A percentile compares a stretch with the other conserved stretches of the same genome.
Evolutionary conservation across 805 yeast genomes (phyloP).

Genomic region (Brettanomyces naardenensis): DNA sequence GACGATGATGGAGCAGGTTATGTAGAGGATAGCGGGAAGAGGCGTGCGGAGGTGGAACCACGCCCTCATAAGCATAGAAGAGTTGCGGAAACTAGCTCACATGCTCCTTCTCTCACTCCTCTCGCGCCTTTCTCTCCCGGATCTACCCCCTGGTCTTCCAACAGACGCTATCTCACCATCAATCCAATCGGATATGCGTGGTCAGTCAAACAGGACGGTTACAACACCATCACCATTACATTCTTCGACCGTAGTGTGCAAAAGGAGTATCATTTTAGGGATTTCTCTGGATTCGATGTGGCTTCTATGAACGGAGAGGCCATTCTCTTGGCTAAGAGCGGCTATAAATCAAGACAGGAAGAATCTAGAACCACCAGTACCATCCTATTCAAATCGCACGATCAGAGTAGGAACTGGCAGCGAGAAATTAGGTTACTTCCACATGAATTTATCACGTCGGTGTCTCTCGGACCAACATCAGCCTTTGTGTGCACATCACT

Average conservation of each 20-base stretch:
- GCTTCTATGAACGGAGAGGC: conserved; percentile 69
- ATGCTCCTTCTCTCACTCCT: neutral
- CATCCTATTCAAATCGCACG: conserved; percentile 64
- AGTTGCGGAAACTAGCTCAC: neutral
- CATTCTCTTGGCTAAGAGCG: conserved; percentile 47
- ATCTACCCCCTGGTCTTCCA: conserved; percentile 66
- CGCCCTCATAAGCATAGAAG: neutral
- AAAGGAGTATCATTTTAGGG: conserved; percentile 82
- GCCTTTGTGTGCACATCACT: conserved; percentile 64
- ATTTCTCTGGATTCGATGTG: conserved; percentile 59
- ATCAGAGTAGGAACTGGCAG: conserved; percentile 65
- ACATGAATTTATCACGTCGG: conserved; percentile 54
- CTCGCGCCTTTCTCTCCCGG: conserved; percentile 71
- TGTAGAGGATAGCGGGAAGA: conserved; percentile 1
- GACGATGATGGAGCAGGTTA: conserved; percentile 58
- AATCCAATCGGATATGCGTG: conserved; percentile 77
- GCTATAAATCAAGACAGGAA: conserved; percentile 11
- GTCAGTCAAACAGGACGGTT: conserved; percentile 54
- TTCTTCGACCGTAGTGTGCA: conserved; percentile 74
- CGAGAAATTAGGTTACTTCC: conserved; percentile 32
- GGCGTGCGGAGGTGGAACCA: neutral
- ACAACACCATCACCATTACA: conserved; percentile 73
- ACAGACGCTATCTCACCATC: conserved; percentile 72
- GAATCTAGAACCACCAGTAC: conserved; percentile 17
- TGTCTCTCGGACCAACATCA: conserved; percentile 56